These are phyloP conservation scores for Nakataea oryzae DNA, from an alignment of 2,329 filamentous ascomycete genomes.

Conservation along the genomic window DNA sequence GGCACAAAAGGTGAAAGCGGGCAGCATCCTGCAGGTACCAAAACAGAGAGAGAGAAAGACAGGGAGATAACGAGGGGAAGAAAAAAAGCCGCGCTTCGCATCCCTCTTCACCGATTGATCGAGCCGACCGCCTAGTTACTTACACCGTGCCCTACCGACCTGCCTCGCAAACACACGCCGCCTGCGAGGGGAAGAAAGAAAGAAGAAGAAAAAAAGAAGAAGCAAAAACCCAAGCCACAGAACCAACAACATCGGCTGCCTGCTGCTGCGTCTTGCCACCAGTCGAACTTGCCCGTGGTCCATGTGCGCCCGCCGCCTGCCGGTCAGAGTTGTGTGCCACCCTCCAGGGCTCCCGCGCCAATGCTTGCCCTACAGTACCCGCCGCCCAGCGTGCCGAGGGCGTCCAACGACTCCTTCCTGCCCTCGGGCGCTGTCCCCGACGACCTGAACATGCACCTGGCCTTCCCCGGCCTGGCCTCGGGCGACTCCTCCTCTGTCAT, in stretches of 20 bases:
- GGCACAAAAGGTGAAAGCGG: neutral
- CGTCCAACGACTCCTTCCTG: constrained; percentile 31
- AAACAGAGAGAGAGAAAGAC: too few species aligned
- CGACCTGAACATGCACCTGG: constrained; percentile 16
- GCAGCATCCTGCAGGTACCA: neutral
- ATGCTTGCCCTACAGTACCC: constrained; percentile 4
- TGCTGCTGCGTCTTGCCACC: too few species aligned
- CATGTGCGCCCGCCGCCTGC: neutral
- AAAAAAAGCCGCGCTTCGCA: neutral
- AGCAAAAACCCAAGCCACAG: too few species aligned
- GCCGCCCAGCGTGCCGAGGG: constrained; percentile 25
- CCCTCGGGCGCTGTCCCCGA: constrained; percentile 26
- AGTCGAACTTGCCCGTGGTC: neutral
- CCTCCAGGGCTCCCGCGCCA: neutral
- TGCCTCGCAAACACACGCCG: neutral
- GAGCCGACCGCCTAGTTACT: neutral
- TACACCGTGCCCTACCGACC: neutral
- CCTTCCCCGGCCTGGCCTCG: constrained; percentile 13
- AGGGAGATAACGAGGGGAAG: too few species aligned
- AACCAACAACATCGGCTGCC: neutral
- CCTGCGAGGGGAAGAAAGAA: neutral
- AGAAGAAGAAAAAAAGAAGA: neutral
- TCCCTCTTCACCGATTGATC: neutral
- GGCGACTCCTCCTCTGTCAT: constrained; percentile 23
- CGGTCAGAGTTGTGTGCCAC: neutral